phyloP scores from a whole-genome alignment of 1,284 basidiomycete species.

The Tylopilus sp. region DNA sequence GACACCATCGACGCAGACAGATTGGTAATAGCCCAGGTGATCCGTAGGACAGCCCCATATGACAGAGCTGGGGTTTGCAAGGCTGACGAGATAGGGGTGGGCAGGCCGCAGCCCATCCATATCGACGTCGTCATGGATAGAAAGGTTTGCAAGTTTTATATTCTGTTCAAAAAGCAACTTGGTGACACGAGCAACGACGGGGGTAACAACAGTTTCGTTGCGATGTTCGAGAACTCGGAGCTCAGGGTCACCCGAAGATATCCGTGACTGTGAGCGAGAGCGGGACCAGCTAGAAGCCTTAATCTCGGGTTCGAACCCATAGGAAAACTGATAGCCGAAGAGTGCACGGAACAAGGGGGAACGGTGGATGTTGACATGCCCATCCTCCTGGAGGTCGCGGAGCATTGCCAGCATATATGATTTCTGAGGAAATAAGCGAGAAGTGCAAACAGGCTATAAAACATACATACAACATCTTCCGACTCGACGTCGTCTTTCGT shows the following conservation, averaged over 20 bases:
- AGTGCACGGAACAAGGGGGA: slow-evolving; percentile 35
- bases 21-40: slow-evolving; percentile 37
- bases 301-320: slow-evolving; percentile 15
- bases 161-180: slow-evolving; percentile 46
- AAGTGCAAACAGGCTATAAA: not conserved
- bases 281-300: slow-evolving; percentile 18
- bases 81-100: slow-evolving; percentile 36
- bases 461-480: slow-evolving; percentile 41
- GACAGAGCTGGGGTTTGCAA: slow-evolving; percentile 44
- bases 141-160: slow-evolving; percentile 37
- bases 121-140: slow-evolving; percentile 25
- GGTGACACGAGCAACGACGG: slow-evolving; percentile 45
- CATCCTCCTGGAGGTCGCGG: slow-evolving; percentile 34
- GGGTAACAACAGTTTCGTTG: slow-evolving; percentile 47
- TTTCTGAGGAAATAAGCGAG: slow-evolving; percentile 29
- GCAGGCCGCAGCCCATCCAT: slow-evolving; percentile 23
- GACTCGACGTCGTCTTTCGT: slow-evolving; percentile 39
- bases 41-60: slow-evolving; percentile 43
- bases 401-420: slow-evolving; percentile 38
- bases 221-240: slow-evolving; percentile 39
- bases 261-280: slow-evolving; percentile 12
- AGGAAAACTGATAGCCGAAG: slow-evolving; percentile 26
- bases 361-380: slow-evolving; percentile 32
- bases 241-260: slow-evolving; percentile 26
- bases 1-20: slow-evolving; percentile 52